phyloP scores from a whole-genome alignment of 352 stramenopile genomes.

The Phytophthora pistaciae region DNA sequence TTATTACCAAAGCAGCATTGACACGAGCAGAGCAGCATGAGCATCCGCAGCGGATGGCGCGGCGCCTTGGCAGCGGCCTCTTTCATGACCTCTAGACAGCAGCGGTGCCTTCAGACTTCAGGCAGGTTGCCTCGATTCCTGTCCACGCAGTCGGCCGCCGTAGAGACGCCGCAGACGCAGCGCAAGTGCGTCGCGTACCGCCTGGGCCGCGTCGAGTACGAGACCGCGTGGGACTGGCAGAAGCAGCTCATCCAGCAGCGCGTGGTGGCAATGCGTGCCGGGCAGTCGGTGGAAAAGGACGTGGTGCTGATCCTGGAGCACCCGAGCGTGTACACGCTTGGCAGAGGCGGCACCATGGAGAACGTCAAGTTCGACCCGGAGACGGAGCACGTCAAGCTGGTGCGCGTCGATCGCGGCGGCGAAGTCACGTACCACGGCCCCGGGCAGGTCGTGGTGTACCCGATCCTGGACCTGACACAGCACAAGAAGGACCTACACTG shows the following conservation, averaged over 20 bases:
- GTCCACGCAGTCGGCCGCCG: conserved; percentile 4
- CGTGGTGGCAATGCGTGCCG: conserved; percentile 61
- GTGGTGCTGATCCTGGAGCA: conserved; percentile 82
- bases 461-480: conserved; percentile 95
- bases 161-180: conserved; percentile 14
- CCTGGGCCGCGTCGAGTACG: conserved; percentile 80
- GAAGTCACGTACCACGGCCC: conserved; percentile 99
- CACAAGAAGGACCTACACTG: conserved; percentile 98
- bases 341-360: conserved; percentile 93
- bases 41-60: conserved; percentile 15
- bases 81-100: conserved; percentile 6
- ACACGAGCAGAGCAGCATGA: conserved; percentile 15
- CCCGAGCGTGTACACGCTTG: conserved; percentile 97
- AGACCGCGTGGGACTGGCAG: conserved; percentile 90
- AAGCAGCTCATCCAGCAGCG: conserved; percentile 88
- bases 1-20: conserved; percentile 14
- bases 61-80: conserved; percentile 7
- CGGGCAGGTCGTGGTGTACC: conserved; percentile 98
- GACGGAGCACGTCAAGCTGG: conserved; percentile 86
- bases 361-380: conserved; percentile 86
- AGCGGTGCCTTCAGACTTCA: conserved; percentile 4
- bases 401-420: conserved; percentile 98
- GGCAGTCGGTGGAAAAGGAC: conserved; percentile 54
- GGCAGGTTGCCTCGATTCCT: conserved; percentile 7
- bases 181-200: conserved; percentile 78